Evolutionary conservation across 768 basidiomycete species (phyloP).

Genomic region (Xanthoconium stramineum): DNA sequence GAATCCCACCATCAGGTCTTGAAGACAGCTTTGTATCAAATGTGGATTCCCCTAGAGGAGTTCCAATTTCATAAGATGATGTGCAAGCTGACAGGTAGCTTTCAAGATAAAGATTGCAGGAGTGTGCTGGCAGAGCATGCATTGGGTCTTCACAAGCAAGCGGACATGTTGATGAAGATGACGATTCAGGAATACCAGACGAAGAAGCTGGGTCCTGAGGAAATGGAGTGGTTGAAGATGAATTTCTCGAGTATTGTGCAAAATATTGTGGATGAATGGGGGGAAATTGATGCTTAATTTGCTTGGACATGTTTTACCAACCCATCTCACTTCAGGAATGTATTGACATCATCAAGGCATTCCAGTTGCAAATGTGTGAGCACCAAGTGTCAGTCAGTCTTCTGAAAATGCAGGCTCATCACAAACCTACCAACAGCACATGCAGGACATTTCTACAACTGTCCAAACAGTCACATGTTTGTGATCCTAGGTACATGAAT

Average conservation of each 20-base stretch:
- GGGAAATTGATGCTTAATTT: constrained; percentile 37
- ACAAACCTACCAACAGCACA: constrained; percentile 25
- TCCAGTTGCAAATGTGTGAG: constrained; percentile 43
- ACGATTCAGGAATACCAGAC: constrained; percentile 7
- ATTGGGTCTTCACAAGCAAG: constrained; percentile 8
- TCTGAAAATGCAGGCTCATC: neutral
- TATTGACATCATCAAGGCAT: constrained; percentile 45
- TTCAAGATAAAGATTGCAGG: constrained; percentile 15
- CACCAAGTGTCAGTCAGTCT: too few relatives aligned
- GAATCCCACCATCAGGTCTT: constrained; percentile 53
- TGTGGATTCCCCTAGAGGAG: constrained; percentile 47
- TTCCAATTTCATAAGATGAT: constrained; percentile 47
- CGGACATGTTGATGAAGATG: neutral
- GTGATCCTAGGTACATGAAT: constrained; percentile 50
- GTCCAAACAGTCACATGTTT: constrained; percentile 60
- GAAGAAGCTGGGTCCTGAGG: constrained; percentile 25
- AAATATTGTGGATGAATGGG: constrained; percentile 47
- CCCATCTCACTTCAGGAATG: constrained; percentile 53
- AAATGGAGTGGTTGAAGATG: constrained; percentile 39
- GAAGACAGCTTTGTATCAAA: constrained; percentile 38
- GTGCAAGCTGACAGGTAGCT: constrained; percentile 21
- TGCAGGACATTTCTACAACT: constrained; percentile 48
- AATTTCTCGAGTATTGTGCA: constrained; percentile 40
- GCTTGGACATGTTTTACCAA: constrained; percentile 45
- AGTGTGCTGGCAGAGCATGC: constrained; percentile 21